phyloP scores from a whole-genome alignment of 2,329 filamentous ascomycete species.

The Chalaropsis ovoidea region DNA sequence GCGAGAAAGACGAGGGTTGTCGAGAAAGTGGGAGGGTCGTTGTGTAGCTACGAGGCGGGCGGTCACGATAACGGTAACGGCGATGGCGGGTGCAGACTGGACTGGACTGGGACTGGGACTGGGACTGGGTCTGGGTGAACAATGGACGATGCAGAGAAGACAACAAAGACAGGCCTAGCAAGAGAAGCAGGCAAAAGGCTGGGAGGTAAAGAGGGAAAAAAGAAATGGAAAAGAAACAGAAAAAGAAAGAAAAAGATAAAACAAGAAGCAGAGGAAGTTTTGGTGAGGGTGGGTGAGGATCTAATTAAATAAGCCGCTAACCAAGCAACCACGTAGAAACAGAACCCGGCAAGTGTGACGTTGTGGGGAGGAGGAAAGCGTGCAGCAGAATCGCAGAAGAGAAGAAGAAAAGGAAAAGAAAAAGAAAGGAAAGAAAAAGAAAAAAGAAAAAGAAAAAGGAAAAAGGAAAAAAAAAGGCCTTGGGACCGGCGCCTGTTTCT shows the following conservation, averaged over 20 bases:
- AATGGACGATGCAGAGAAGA: background rate
- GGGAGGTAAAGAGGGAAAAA: slow-evolving; percentile 7
- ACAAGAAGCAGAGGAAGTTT: slow-evolving; percentile 5
- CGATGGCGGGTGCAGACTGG: background rate
- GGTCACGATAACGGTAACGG: background rate
- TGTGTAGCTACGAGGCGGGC: no score
- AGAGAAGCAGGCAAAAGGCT: slow-evolving; percentile 19
- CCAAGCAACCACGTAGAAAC: slow-evolving; percentile 4
- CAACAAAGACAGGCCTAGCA: slow-evolving; percentile 1
- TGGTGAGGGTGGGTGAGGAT: slow-evolving; percentile 15
- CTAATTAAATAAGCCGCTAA: slow-evolving; percentile 17
- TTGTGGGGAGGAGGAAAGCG: slow-evolving; percentile 13
- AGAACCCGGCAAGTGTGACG: slow-evolving; percentile 16
- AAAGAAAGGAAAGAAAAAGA: background rate
- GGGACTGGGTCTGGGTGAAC: no score
- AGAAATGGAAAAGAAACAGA: background rate
- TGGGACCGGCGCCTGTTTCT: background rate
- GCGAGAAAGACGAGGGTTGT: no score
- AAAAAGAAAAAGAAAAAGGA: background rate
- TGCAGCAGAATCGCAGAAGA: background rate
- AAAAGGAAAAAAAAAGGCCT: background rate
- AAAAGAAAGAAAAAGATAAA: slow-evolving; percentile 24
- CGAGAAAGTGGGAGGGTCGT: no score
- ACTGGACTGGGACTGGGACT: no score
- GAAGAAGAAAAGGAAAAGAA: background rate